Conservation (phyloP, 148 eudicot species). For the Arbutus unedo region DNA sequence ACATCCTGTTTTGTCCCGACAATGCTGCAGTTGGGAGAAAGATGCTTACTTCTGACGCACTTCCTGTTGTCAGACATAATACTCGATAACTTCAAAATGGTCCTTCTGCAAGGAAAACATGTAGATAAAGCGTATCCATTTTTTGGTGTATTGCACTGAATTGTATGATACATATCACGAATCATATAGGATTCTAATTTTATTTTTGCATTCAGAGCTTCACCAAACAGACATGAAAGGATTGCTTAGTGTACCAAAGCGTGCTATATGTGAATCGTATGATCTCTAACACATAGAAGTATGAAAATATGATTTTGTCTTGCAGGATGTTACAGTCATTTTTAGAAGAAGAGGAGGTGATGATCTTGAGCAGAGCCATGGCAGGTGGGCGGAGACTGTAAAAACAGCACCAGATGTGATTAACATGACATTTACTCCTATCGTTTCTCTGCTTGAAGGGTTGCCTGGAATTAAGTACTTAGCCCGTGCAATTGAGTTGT, state of each 20-base stretch:
- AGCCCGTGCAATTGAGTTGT: conserved; percentile 84
- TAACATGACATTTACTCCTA: conserved; percentile 88
- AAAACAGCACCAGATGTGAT: conserved; percentile 79
- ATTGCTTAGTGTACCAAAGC: neutral
- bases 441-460: conserved; percentile 80
- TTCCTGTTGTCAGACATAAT: neutral
- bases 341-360: conserved; percentile 98
- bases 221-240: neutral
- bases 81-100: neutral
- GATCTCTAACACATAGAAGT: neutral
- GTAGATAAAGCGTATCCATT: neutral
- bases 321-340: conserved; percentile 95
- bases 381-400: conserved; percentile 84
- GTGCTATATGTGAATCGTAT: neutral
- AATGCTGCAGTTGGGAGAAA: neutral
- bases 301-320: conserved; percentile 20
- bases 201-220: neutral
- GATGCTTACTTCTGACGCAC: neutral
- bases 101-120: neutral
- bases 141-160: neutral
- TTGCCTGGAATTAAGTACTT: conserved; percentile 78
- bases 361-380: conserved; percentile 91
- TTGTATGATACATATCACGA: neutral
- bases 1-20: neutral
- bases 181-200: neutral